phyloP scores from a whole-genome alignment of 805 yeast genomes.

The Teunomyces tritomae region DNA sequence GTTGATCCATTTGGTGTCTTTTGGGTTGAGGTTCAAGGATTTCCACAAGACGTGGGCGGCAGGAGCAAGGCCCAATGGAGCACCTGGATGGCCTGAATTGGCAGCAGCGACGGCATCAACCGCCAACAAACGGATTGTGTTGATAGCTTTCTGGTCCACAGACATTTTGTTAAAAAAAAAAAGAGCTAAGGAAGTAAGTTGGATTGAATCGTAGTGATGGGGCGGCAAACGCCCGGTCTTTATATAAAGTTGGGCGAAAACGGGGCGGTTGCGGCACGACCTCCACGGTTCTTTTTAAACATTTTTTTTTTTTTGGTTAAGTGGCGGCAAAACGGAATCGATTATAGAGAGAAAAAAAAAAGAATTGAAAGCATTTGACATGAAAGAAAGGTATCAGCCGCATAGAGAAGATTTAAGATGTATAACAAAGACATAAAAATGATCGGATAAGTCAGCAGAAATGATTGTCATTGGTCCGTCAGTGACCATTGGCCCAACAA shows the following conservation, averaged over 20 bases:
- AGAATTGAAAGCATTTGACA: no score
- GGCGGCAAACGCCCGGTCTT: neutral
- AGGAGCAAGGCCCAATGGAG: constrained; percentile 97
- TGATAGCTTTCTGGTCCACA: constrained; percentile 71
- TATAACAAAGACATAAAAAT: no score
- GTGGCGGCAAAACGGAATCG: no score
- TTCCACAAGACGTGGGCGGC: constrained; percentile 86
- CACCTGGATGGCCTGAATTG: constrained; percentile 99
- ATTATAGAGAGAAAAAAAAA: no score
- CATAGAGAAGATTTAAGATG: no score
- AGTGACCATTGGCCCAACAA: neutral
- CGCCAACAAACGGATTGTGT: constrained; percentile 85
- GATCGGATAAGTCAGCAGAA: neutral
- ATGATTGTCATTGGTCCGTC: neutral
- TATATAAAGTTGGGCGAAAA: constrained; percentile 1
- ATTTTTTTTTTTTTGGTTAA: no score
- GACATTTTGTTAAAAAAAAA: constrained; percentile 15
- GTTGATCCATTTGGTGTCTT: constrained; percentile 88
- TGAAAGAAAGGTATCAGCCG: neutral
- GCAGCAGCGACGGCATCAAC: constrained; percentile 86
- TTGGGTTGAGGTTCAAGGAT: constrained; percentile 82
- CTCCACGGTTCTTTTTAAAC: neutral
- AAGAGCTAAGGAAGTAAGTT: neutral
- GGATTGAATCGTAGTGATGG: neutral
- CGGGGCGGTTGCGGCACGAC: neutral